phyloP scores from a whole-genome alignment of 2,329 filamentous ascomycete genomes.

The Colletotrichum graminicola region DNA sequence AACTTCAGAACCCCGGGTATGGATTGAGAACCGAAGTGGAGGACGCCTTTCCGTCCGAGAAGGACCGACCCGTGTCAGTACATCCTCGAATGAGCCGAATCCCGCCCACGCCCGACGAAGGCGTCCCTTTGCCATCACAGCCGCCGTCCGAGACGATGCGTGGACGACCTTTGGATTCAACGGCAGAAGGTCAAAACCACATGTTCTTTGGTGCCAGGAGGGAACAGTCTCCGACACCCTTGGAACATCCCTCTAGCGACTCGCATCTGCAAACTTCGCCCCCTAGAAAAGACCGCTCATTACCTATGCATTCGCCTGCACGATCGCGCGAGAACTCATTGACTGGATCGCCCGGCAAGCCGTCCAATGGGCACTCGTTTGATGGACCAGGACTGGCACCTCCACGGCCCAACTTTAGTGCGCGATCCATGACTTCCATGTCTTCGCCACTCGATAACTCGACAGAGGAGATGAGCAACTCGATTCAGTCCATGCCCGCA shows the following conservation, averaged over 20 bases:
- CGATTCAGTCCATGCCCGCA: slow-evolving; percentile 73
- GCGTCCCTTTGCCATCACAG: slow-evolving; percentile 60
- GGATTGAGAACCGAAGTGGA: slow-evolving; percentile 69
- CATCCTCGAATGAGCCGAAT: slow-evolving; percentile 80
- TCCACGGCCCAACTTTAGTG: slow-evolving; percentile 62
- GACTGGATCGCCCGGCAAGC: slow-evolving; percentile 61
- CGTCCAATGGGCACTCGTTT: slow-evolving; percentile 57
- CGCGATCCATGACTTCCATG: slow-evolving; percentile 70
- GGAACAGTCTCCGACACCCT: slow-evolving; percentile 69
- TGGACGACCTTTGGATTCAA: slow-evolving; percentile 51
- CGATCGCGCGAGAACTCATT: slow-evolving; percentile 47
- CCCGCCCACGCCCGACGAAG: slow-evolving; percentile 63
- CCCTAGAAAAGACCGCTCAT: slow-evolving; percentile 50
- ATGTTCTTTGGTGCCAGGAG: slow-evolving; percentile 66
- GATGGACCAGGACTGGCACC: slow-evolving; percentile 66
- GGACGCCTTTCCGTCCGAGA: slow-evolving; percentile 58
- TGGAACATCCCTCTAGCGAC: slow-evolving; percentile 54
- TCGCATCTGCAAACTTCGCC: slow-evolving; percentile 44
- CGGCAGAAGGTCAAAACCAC: slow-evolving; percentile 50
- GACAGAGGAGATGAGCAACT: slow-evolving; percentile 76
- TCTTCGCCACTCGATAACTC: slow-evolving; percentile 74
- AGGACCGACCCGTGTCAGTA: slow-evolving; percentile 77
- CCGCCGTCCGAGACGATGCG: slow-evolving; percentile 56
- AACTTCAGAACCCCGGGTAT: slow-evolving; percentile 52
- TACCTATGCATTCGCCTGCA: slow-evolving; percentile 53